phyloP scores from a whole-genome alignment of 2,329 filamentous ascomycete species.

The Penicillium sp. region DNA sequence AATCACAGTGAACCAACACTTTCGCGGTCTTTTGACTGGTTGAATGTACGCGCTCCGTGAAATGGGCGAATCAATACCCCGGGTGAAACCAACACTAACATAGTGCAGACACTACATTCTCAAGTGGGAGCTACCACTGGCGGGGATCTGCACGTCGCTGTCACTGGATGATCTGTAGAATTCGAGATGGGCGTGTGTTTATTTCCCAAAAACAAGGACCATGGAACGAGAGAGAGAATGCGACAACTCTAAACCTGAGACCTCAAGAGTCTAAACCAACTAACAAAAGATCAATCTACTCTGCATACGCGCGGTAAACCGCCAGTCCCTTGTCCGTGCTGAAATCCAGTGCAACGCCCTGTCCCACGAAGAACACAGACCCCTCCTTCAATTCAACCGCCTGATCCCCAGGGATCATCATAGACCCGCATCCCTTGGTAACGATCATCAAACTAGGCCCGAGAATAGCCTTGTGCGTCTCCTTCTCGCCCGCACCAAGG shows the following conservation, averaged over 20 bases:
- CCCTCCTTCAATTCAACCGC: constrained; percentile 59
- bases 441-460: constrained; percentile 66
- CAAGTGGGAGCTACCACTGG: not conserved
- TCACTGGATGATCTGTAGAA: not conserved
- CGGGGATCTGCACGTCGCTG: not conserved
- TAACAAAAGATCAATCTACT: not conserved
- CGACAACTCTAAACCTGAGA: not conserved
- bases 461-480: constrained; percentile 54
- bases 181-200: not conserved
- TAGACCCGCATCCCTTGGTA: constrained; percentile 57
- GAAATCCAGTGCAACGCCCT: constrained; percentile 52
- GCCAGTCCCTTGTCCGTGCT: constrained; percentile 46
- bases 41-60: constrained; percentile 8
- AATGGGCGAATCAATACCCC: constrained; percentile 3
- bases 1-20: constrained; percentile 18
- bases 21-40: constrained; percentile 7
- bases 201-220: not conserved
- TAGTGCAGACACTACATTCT: not conserved
- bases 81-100: constrained; percentile 1
- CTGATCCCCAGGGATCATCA: constrained; percentile 54
- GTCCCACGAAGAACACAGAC: constrained; percentile 65
- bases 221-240: not conserved
- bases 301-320: constrained; percentile 26
- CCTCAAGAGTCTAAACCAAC: not conserved
- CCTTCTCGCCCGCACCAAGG: constrained; percentile 57